Conservation (phyloP, 352 stramenopile genomes). For the Phytopythium montanum region DNA sequence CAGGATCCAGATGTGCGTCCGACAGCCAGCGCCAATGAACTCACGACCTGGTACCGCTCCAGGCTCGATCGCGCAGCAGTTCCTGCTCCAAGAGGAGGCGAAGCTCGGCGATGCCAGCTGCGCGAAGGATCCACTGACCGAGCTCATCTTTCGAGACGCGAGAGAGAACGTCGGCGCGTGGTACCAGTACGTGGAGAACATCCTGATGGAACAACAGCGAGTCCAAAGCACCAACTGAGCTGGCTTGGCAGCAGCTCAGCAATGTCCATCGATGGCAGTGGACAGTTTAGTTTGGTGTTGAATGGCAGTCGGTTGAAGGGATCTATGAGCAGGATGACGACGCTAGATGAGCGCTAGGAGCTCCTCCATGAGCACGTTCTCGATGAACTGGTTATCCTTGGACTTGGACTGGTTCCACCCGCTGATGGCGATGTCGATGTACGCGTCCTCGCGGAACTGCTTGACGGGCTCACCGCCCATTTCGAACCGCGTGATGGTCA, state of each 20-base stretch:
- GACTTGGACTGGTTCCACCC: conserved; percentile 8
- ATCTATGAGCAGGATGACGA: too few species aligned
- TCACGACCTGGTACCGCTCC: background rate
- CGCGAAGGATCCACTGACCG: conserved; percentile 18
- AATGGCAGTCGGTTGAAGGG: too few species aligned
- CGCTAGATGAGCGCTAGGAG: background rate
- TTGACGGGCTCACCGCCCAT: background rate
- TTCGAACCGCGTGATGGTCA: conserved; percentile 5
- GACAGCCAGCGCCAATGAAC: background rate
- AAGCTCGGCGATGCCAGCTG: background rate
- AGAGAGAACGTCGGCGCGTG: conserved; percentile 35
- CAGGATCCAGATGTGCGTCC: conserved; percentile 48
- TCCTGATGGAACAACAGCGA: conserved; percentile 35
- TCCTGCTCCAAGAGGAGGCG: background rate
- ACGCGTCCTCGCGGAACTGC: conserved; percentile 2
- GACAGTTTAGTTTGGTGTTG: too few species aligned
- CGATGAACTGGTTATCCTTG: conserved; percentile 4
- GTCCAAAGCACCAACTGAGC: background rate
- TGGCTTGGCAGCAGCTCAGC: too few species aligned
- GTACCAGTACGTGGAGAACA: conserved; percentile 53
- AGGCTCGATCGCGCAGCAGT: conserved; percentile 3
- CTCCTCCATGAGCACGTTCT: conserved; percentile 9
- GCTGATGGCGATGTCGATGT: conserved; percentile 3
- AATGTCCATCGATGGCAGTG: too few species aligned
- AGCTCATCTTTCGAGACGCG: conserved; percentile 36